phyloP scores from a whole-genome alignment of 1,139 yeast species.

The Geotrichum europaeum region DNA sequence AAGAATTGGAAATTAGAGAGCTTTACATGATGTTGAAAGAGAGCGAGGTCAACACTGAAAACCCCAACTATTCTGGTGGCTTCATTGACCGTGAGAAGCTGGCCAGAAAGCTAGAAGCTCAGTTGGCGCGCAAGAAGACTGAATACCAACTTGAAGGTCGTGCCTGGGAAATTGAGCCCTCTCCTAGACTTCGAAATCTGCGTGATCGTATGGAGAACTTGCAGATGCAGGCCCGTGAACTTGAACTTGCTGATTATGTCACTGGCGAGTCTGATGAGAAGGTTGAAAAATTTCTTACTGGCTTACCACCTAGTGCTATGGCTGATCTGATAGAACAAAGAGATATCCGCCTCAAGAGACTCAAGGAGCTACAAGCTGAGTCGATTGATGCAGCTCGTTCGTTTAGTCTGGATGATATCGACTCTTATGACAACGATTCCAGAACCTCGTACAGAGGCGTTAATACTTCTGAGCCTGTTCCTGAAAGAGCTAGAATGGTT shows the following conservation, averaged over 20 bases:
- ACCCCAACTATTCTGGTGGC: slow-evolving; percentile 36
- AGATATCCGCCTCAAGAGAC: slow-evolving; percentile 26
- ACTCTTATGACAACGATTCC: slow-evolving; percentile 5
- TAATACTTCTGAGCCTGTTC: slow-evolving; percentile 16
- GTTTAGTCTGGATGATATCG: background rate
- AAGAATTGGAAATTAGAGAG: slow-evolving; percentile 84
- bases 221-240: slow-evolving; percentile 76
- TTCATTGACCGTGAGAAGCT: slow-evolving; percentile 37
- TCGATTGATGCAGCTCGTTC: slow-evolving; percentile 30
- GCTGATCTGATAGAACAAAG: slow-evolving; percentile 29
- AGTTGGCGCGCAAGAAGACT: slow-evolving; percentile 56
- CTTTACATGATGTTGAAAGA: slow-evolving; percentile 59
- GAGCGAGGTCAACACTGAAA: slow-evolving; percentile 25
- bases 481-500: slow-evolving; percentile 26
- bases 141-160: slow-evolving; percentile 51
- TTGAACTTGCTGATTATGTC: slow-evolving; percentile 78
- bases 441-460: slow-evolving; percentile 10
- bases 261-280: slow-evolving; percentile 32
- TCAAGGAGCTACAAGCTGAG: slow-evolving; percentile 30
- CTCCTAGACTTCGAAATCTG: slow-evolving; percentile 64
- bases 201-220: slow-evolving; percentile 82
- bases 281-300: slow-evolving; percentile 1
- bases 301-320: slow-evolving; percentile 19
- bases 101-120: slow-evolving; percentile 47
- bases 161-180: slow-evolving; percentile 63